Percentiles rank a stretch among this genome's conserved stretches.
phyloP scores from a whole-genome alignment of 176 grass and related monocot genomes.

The Avena insularis region DNA sequence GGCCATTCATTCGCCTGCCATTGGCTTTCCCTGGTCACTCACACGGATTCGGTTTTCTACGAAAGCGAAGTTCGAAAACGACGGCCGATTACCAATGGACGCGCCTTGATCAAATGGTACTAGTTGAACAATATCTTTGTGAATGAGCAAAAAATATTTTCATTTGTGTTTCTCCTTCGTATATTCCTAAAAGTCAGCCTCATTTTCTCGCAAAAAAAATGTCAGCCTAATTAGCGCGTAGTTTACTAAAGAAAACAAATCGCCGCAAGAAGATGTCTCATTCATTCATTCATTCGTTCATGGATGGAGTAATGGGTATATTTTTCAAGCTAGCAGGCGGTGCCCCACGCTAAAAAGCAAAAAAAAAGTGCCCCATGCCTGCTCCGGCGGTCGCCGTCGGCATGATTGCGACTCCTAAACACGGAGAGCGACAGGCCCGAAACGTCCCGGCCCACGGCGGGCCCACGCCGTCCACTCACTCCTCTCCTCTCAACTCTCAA shows the following conservation, averaged over 20 bases:
- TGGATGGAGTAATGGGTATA: not conserved
- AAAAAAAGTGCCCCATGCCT: constrained; percentile 10
- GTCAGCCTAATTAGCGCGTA: not conserved
- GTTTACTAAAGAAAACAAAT: not conserved
- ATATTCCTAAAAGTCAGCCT: too few species aligned
- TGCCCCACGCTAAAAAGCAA: not conserved
- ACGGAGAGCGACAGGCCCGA: not conserved
- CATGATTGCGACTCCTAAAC: not conserved
- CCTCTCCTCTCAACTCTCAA: not conserved
- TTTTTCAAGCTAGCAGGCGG: not conserved
- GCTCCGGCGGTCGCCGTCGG: not conserved
- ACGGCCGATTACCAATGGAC: not conserved
- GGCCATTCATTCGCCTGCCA: not conserved
- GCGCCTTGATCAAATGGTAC: too few species aligned
- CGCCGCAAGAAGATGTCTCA: not conserved
- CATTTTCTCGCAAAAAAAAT: too few species aligned
- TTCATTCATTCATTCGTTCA: too few species aligned
- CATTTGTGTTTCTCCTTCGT: too few species aligned
- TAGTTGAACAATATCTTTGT: too few species aligned
- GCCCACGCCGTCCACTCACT: not conserved
- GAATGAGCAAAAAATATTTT: too few species aligned
- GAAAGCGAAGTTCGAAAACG: not conserved
- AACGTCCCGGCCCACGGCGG: not conserved
- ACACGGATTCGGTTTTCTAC: not conserved
- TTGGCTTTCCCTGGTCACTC: not conserved